Evolutionary conservation across 345 rosid genomes (phyloP).

Genomic region (Odontarrhena argentea): DNA sequence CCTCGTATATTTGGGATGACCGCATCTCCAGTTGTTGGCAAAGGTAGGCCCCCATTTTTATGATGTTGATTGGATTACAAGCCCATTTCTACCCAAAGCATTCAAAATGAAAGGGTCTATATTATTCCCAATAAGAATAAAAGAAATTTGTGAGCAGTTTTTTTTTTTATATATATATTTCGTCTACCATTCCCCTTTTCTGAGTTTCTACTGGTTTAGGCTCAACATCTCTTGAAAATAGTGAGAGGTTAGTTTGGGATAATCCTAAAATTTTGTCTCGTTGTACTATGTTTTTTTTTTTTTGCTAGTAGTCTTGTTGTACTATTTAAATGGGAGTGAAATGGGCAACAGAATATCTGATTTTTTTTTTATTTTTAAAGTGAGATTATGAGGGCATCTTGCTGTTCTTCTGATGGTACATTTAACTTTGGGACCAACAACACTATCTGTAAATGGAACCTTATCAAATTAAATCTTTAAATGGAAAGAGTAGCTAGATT

Average conservation of each 20-base stretch:
- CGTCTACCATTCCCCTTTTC: constrained; percentile 3
- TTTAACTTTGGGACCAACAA: not conserved
- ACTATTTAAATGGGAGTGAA: not conserved
- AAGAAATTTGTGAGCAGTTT: constrained; percentile 15
- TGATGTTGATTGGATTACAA: constrained; percentile 19
- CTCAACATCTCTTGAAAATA: constrained; percentile 4
- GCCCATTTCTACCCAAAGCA: constrained; percentile 1
- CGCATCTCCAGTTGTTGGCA: constrained; percentile 91
- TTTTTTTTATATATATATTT: not conserved
- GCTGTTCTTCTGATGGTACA: not conserved
- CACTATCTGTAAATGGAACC: too few relatives aligned
- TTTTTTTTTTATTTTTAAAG: too few relatives aligned
- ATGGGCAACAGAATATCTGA: not conserved
- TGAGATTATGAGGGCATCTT: not conserved
- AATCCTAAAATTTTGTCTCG: not conserved
- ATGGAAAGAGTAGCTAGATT: too few relatives aligned
- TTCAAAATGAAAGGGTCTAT: constrained; percentile 5
- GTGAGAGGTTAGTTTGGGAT: not conserved
- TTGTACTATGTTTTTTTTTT: not conserved
- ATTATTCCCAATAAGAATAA: constrained; percentile 10
- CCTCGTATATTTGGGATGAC: constrained; percentile 99
- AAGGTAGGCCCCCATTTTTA: constrained; percentile 54
- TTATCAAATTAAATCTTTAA: too few relatives aligned
- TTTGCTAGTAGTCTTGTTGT: not conserved
- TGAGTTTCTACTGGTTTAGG: not conserved